Evolutionary conservation across 2,329 filamentous ascomycete genomes (phyloP).

Genomic region (Penicillium expansum): DNA sequence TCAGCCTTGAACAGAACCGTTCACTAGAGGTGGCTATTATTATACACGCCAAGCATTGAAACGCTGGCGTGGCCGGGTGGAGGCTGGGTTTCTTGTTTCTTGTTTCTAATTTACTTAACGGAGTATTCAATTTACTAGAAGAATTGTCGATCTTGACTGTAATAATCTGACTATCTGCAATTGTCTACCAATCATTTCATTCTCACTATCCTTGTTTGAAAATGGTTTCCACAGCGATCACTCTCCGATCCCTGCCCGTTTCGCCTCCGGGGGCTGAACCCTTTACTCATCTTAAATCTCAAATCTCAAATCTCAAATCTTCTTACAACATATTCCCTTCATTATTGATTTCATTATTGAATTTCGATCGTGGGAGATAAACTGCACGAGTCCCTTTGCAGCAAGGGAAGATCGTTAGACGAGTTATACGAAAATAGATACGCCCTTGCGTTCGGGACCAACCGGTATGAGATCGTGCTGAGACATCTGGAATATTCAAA

Average conservation of each 20-base stretch:
- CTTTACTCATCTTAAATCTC: background rate
- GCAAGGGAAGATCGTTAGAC: slow-evolving; percentile 13
- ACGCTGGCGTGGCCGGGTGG: slow-evolving; percentile 8
- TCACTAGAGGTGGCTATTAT: slow-evolving; percentile 12
- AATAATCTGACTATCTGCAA: background rate
- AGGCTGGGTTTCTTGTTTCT: background rate
- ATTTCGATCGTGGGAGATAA: background rate
- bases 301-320: background rate
- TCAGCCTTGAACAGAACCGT: slow-evolving; percentile 1
- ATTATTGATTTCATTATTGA: background rate
- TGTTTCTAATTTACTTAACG: too few species aligned
- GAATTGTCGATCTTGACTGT: background rate
- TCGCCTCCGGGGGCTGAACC: too few species aligned
- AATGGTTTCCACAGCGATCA: background rate
- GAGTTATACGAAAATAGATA: background rate
- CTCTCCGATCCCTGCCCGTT: background rate
- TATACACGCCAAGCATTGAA: slow-evolving; percentile 8
- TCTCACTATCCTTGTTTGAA: background rate
- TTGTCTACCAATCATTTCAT: background rate
- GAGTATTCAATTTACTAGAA: too few species aligned
- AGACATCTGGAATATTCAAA: background rate
- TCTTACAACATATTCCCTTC: background rate
- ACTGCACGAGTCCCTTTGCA: slow-evolving; percentile 5
- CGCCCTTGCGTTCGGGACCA: background rate
- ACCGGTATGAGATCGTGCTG: background rate